Conservation (phyloP, 1,139 yeast genomes). For the Yamadazyma atmosphaerica region DNA sequence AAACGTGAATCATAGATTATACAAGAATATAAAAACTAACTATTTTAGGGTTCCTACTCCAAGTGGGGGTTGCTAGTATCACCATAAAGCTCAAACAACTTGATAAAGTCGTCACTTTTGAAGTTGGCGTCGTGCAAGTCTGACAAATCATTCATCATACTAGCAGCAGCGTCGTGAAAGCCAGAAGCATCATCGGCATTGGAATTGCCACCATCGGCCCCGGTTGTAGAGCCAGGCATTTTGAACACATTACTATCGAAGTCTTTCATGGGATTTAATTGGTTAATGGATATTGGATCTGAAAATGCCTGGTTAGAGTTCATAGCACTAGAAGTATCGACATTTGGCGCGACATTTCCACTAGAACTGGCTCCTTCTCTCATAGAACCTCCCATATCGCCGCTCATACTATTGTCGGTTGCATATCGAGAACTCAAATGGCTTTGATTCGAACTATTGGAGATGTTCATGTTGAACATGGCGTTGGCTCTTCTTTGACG, state of each 20-base stretch:
- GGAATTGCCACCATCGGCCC: neutral
- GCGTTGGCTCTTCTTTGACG: constrained; percentile 17
- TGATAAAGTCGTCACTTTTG: constrained; percentile 38
- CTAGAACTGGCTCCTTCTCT: neutral
- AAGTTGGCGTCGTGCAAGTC: constrained; percentile 13
- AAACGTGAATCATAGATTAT: neutral
- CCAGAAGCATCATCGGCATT: neutral
- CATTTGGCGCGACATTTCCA: too few species aligned
- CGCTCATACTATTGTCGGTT: neutral
- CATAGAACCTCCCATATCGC: neutral
- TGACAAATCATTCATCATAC: constrained; percentile 3
- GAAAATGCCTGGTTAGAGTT: neutral
- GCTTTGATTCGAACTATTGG: too few species aligned
- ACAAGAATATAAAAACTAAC: too few species aligned
- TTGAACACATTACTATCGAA: constrained; percentile 7
- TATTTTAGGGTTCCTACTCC: constrained; percentile 8
- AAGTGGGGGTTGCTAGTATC: constrained; percentile 21
- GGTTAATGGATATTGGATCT: constrained; percentile 4
- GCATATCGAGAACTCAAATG: neutral
- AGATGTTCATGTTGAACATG: constrained; percentile 6
- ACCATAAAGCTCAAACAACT: constrained; percentile 40
- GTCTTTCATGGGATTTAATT: constrained; percentile 9
- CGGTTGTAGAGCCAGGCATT: constrained; percentile 1
- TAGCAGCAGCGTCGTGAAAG: neutral
- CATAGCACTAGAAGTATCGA: neutral